These are phyloP conservation scores for Gossypium davidsonii DNA, from an alignment of 441 rosid genomes.

Conservation along the genomic window DNA sequence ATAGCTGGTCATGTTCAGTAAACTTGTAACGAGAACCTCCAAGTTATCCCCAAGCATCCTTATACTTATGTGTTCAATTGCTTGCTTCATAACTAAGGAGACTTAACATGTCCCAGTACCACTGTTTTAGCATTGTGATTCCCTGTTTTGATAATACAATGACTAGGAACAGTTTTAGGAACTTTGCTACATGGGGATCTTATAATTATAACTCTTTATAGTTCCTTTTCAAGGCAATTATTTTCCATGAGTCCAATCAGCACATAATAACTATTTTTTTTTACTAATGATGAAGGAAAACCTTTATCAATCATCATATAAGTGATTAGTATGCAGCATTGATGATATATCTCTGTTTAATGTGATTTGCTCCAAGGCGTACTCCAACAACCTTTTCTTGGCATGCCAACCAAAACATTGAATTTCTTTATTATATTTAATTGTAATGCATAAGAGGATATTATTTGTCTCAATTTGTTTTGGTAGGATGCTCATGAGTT, in stretches of 20 bases:
- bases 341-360: too few relatives aligned
- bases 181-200: neutral
- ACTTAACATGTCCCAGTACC: neutral
- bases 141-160: neutral
- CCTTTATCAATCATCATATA: too few relatives aligned
- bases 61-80: neutral
- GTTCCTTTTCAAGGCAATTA: neutral
- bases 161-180: neutral
- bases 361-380: too few relatives aligned
- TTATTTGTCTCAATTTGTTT: slow-evolving; percentile 9
- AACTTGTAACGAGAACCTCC: neutral
- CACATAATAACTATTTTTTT: too few relatives aligned
- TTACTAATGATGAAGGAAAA: too few relatives aligned
- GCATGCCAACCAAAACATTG: neutral
- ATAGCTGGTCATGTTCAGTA: neutral
- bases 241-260: too few relatives aligned
- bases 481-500: slow-evolving; percentile 92
- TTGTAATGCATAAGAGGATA: neutral
- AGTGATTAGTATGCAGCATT: too few relatives aligned
- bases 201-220: too few relatives aligned
- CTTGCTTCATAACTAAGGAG: neutral
- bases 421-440: neutral
- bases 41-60: neutral
- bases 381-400: neutral
- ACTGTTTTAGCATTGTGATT: neutral